Evolutionary conservation across 805 yeast species (phyloP).

Genomic region (Metschnikowia chrysomelidarum): DNA sequence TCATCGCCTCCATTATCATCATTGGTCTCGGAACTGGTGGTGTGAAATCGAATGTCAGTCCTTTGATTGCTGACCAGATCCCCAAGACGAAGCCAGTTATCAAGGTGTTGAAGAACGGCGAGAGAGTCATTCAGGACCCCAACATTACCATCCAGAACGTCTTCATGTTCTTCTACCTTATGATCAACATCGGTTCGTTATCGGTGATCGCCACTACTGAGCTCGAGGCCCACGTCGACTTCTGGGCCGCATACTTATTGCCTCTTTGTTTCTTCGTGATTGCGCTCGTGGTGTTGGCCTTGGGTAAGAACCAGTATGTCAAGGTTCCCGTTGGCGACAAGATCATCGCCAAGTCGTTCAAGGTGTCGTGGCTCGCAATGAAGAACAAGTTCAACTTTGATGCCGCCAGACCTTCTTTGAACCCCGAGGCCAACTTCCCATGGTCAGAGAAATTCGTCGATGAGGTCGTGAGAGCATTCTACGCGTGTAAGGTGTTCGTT

Average conservation of each 20-base stretch:
- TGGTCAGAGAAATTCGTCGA: constrained; percentile 76
- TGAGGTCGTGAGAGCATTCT: constrained; percentile 61
- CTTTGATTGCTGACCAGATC: constrained; percentile 60
- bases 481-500: constrained; percentile 70
- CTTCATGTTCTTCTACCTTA: constrained; percentile 72
- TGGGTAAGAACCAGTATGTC: constrained; percentile 57
- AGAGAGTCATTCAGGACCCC: constrained; percentile 53
- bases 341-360: constrained; percentile 54
- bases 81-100: constrained; percentile 41
- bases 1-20: constrained; percentile 51
- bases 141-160: constrained; percentile 69
- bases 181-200: constrained; percentile 74
- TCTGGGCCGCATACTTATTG: constrained; percentile 72
- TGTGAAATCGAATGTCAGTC: constrained; percentile 73
- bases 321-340: constrained; percentile 62
- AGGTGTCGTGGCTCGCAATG: constrained; percentile 39
- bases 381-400: constrained; percentile 50
- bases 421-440: constrained; percentile 45
- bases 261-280: constrained; percentile 61
- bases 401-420: constrained; percentile 56
- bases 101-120: constrained; percentile 39
- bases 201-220: constrained; percentile 76
- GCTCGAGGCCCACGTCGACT: constrained; percentile 62
- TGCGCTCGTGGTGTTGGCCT: constrained; percentile 46
- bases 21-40: constrained; percentile 82